phyloP scores from a whole-genome alignment of 306 rosid species.

The Fagus sylvatica region DNA sequence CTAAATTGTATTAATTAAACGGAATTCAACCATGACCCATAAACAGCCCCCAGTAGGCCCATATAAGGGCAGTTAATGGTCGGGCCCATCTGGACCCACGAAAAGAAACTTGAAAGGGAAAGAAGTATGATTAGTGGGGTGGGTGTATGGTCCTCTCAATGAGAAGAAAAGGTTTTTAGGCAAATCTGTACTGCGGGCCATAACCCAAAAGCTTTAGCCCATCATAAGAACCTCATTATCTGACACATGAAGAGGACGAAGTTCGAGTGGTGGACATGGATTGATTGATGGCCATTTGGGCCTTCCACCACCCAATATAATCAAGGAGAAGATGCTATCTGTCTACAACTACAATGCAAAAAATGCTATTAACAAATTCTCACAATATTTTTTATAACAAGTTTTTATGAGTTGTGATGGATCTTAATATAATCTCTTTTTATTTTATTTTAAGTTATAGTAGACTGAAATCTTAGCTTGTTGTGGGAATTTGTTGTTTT shows the following conservation, averaged over 20 bases:
- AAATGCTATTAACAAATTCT: background rate
- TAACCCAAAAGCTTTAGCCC: background rate
- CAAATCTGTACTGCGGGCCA: background rate
- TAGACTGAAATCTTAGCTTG: too few species aligned
- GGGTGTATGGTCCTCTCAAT: conserved; percentile 11
- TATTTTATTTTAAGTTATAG: too few species aligned
- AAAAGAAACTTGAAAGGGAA: background rate
- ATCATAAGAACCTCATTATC: background rate
- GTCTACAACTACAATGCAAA: background rate
- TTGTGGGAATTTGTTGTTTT: too few species aligned
- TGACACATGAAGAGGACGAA: background rate
- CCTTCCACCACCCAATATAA: conserved; percentile 14
- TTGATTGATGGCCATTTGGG: conserved; percentile 22
- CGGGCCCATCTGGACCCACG: background rate
- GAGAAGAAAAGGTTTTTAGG: background rate
- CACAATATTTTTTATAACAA: too few species aligned
- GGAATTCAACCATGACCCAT: background rate
- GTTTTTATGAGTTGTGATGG: too few species aligned
- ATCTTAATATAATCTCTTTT: too few species aligned
- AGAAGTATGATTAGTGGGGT: conserved; percentile 21
- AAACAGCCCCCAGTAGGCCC: background rate
- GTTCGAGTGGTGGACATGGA: conserved; percentile 1
- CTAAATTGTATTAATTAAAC: too few species aligned
- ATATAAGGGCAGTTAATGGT: background rate
- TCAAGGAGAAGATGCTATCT: conserved; percentile 10